Conservation (phyloP, 257 asterid species). For the Nicotiana benthamiana region DNA sequence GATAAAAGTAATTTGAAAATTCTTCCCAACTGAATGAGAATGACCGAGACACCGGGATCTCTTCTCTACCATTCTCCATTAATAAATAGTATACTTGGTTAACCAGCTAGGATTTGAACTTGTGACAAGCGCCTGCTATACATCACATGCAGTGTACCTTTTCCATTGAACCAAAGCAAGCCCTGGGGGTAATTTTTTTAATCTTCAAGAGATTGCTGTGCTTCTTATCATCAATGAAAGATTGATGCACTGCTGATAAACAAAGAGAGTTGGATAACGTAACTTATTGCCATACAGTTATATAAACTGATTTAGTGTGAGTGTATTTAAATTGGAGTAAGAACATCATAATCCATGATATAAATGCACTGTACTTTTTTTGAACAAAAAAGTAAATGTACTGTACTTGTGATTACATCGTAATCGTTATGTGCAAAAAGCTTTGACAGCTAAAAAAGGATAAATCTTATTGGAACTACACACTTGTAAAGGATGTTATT, state of each 20-base stretch:
- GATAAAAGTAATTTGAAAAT: no score
- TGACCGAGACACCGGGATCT: no score
- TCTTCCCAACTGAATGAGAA: no score
- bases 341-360: background rate
- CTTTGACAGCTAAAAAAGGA: background rate
- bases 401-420: no score
- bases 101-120: background rate
- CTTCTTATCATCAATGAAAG: background rate
- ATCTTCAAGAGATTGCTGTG: background rate
- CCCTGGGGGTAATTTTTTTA: background rate
- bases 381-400: no score
- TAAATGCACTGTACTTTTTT: background rate
- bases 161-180: background rate
- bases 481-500: background rate
- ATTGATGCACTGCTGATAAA: background rate
- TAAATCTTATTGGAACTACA: background rate
- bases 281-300: no score
- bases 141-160: background rate
- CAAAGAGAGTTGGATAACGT: background rate
- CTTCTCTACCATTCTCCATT: no score
- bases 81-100: no score
- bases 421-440: background rate
- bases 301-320: background rate
- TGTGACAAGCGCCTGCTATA: background rate
- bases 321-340: background rate